Base-by-base conservation (phyloP, 805 yeast species). In the Clavispora santaluciae region DNA sequence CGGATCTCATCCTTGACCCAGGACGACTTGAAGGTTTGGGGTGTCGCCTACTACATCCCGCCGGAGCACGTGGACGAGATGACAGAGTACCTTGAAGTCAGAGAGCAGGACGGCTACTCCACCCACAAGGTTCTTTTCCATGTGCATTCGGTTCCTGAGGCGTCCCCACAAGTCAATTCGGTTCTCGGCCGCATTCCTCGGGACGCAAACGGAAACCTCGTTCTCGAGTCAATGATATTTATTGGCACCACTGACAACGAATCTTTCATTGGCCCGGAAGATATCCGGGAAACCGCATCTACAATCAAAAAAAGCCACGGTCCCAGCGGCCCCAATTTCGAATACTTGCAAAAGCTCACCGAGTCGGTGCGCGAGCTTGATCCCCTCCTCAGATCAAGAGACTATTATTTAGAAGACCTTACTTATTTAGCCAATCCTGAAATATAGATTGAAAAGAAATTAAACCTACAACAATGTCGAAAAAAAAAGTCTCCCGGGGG, bases 91-190 rank as follows among this genome's bases (percentile, higher is more conserved):
- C 68, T 90, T 37, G 95, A 90, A 51, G 72, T 78, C 11, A 70
- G 98, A 41, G 98, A 90, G 53, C 89, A 88, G 59, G 89, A 88
- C 55, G 98, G 97, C 0, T 90, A 90, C 60, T 70, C 87, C 1
- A 67, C 78, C 2, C 87, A 85, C 48, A 61, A 70, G 17, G 81
- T 88, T 3, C 78, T 78, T 5, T 86, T 88, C 55, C 72, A 74
- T 47, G 66, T 85, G 9, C 63, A 69, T 12, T 46, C 45, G 10
- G 35, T 39, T 10, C 51, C 46, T 5, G 42, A 39, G 10, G 17
- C 25, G 8, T 13, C 35, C 22, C 31, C 31, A 6, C 31, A 25
- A 13, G 16, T 26, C 36, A 20, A 29, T 6, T 33, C n/a, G 11
- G 51, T 42, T 3, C 34, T 49, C 25, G 18, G 31, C 8, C 24